Evolutionary conservation across 2,329 filamentous ascomycete genomes (phyloP).

Genomic region (Ophiostoma sp.): DNA sequence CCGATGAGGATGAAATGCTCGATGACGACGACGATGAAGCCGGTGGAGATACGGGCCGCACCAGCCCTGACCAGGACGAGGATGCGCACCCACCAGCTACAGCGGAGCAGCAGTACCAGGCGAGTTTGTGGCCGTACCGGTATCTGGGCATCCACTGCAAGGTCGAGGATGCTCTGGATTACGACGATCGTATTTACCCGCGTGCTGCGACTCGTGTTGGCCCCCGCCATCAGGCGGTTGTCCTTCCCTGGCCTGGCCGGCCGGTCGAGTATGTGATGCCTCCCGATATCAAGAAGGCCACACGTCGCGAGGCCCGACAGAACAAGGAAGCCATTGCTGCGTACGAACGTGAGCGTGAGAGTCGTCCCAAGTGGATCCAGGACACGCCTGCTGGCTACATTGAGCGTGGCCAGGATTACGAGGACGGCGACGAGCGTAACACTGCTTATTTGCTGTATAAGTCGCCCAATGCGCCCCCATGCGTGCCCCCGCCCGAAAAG

Average conservation of each 20-base stretch:
- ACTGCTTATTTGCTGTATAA: conserved; percentile 79
- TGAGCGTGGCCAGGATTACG: conserved; percentile 74
- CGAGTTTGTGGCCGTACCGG: conserved; percentile 92
- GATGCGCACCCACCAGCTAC: conserved; percentile 61
- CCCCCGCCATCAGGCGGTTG: conserved; percentile 85
- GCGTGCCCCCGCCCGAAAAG: not conserved
- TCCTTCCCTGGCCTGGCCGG: conserved; percentile 80
- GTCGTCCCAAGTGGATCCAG: conserved; percentile 88
- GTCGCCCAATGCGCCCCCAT: conserved; percentile 52
- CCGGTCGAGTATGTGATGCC: conserved; percentile 90
- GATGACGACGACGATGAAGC: conserved; percentile 77
- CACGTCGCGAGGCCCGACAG: conserved; percentile 74
- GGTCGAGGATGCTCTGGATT: conserved; percentile 91
- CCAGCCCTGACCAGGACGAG: conserved; percentile 64
- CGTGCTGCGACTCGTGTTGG: conserved; percentile 90
- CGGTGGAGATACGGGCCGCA: conserved; percentile 60
- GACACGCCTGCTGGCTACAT: conserved; percentile 88
- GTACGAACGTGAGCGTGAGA: conserved; percentile 81
- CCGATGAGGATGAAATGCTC: conserved; percentile 62
- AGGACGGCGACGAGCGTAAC: conserved; percentile 68
- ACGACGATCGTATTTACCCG: conserved; percentile 96
- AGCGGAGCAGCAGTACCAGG: conserved; percentile 85
- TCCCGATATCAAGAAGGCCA: conserved; percentile 80
- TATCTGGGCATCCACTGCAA: conserved; percentile 95
- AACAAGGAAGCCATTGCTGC: conserved; percentile 78